Percentiles rank a stretch among this genome's conserved stretches.
Conservation (phyloP, 306 rosid species). For the Castanospermum australe region DNA sequence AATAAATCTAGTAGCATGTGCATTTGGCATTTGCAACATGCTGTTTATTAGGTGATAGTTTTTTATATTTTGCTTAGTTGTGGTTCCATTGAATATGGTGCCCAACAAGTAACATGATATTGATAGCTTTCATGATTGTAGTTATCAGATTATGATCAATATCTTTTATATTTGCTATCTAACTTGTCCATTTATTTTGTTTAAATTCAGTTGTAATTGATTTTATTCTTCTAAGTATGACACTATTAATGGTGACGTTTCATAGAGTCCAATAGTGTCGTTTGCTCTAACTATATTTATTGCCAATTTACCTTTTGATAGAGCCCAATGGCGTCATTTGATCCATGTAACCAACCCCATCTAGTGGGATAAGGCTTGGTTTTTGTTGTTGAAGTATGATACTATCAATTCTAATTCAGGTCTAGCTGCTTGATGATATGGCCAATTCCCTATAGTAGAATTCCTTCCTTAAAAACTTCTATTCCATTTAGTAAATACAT, state of each 20-base stretch:
- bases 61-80: neutral
- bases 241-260: no score
- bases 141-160: neutral
- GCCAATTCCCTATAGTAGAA: neutral
- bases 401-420: neutral
- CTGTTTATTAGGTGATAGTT: neutral
- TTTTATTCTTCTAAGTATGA: neutral
- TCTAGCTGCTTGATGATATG: neutral
- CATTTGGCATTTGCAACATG: neutral
- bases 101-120: neutral
- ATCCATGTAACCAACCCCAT: no score
- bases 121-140: neutral
- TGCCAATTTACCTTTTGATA: no score
- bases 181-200: neutral
- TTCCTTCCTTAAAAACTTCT: neutral
- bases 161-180: neutral
- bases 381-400: no score
- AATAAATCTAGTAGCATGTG: neutral
- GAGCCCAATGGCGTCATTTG: no score
- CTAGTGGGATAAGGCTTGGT: no score
- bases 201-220: neutral
- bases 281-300: no score
- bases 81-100: neutral
- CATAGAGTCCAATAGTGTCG: no score
- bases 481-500: neutral